Base-by-base conservation (phyloP, 345 rosid genomes). In the Aurinia saxatilis region DNA sequence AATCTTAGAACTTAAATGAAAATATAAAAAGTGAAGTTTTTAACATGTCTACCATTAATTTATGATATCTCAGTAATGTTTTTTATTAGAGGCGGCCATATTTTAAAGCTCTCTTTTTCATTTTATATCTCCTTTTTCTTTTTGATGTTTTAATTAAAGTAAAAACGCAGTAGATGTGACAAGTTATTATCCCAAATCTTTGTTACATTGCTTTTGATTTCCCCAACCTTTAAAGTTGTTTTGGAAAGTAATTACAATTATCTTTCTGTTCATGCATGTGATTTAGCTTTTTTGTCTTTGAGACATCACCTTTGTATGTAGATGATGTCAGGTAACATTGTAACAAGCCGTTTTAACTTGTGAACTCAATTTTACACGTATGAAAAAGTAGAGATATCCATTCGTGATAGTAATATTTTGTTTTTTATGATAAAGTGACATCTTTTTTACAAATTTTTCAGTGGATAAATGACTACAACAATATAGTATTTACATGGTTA, bases 181-280 rank as follows among this genome's bases (percentile, higher is more conserved):
- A 52, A 60, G 55, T 60, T 68, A 27, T 60, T 52, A 60, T 52
- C 67, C 57, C 29, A 61, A 54, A 61, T 70, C 44, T 70, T 45
- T 54, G 50, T 62, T 61, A 13, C n/a, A 61, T 38, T 29, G 15
- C 38, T 62, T 52, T 61, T 13, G 29, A 11, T 45, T 37, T 25
- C 4, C 12, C 15, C 50, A 54, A 62, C 63, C 21, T 62, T 37
- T 62, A 56, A 62, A 70, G 74, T 30, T 46, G 34, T 30, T 59
- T 68, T 58, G 38, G 29, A 50, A 67, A 50, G 72, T 40, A 58
- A 39, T 30, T 39, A 35, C 13, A 48, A 12, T 50, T 58, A 59
- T 50, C 72, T 21, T 21, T 45, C 21, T 53, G 21, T 47, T 19
- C 63, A 53, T 70, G 63, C 38, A 62, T 61, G 57, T 61, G 23